Conservation (phyloP, 23 red algal genomes). For the Cyanidium caldarium region DNA sequence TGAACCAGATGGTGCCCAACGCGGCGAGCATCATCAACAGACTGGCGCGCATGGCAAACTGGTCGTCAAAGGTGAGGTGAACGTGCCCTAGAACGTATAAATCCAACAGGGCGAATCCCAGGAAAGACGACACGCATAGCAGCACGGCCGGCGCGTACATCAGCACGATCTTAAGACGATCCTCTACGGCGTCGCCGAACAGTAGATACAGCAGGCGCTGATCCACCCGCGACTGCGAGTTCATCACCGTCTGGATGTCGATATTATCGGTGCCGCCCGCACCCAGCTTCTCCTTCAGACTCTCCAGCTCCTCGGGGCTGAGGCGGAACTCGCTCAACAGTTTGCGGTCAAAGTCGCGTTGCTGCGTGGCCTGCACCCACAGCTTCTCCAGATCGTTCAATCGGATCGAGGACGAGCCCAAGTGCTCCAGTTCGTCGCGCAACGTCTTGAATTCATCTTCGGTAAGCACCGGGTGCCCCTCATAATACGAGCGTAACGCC, state of each 20-base stretch:
- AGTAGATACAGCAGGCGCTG: slow-evolving; percentile 33
- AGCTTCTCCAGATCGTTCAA: slow-evolving; percentile 68
- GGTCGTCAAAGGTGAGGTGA: slow-evolving; percentile 34
- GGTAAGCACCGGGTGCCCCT: slow-evolving; percentile 50
- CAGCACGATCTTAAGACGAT: slow-evolving; percentile 71
- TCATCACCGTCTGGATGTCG: background rate
- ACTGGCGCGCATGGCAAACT: slow-evolving; percentile 34
- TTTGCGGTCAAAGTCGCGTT: slow-evolving; percentile 75
- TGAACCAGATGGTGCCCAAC: slow-evolving; percentile 49
- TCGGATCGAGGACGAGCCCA: slow-evolving; percentile 30
- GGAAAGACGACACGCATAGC: slow-evolving; percentile 24
- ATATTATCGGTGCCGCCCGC: slow-evolving; percentile 2
- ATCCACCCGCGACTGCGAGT: slow-evolving; percentile 14
- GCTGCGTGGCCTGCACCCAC: slow-evolving; percentile 69
- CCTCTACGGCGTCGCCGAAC: slow-evolving; percentile 69
- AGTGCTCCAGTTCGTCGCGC: slow-evolving; percentile 79
- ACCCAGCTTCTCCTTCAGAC: slow-evolving; percentile 46
- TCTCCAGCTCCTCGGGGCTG: slow-evolving; percentile 43
- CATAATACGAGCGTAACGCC: slow-evolving; percentile 50
- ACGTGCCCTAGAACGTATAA: slow-evolving; percentile 28
- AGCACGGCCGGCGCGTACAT: slow-evolving; percentile 78
- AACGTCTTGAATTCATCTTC: slow-evolving; percentile 79
- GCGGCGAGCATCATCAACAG: slow-evolving; percentile 52
- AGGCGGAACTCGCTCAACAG: slow-evolving; percentile 58
- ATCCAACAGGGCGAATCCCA: slow-evolving; percentile 79